Evolutionary conservation across 225 moss, liverwort and hornwort genomes (phyloP), one percentile per base, ranked within the genome.

Genomic region (Sphagnum contortum): DNA sequence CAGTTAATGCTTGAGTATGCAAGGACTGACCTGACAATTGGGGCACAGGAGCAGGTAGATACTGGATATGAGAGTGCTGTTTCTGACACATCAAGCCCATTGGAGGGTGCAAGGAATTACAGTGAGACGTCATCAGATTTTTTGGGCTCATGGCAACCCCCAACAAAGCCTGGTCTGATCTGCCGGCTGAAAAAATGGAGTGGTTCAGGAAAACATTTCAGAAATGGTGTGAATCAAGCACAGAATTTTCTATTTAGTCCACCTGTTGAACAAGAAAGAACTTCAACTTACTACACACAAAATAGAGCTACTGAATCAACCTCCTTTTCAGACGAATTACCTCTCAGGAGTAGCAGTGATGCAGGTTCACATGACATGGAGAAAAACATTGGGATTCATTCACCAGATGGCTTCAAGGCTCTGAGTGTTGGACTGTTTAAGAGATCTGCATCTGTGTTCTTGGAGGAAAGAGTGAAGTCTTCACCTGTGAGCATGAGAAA

Each of bases 1-100:
- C 67, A 72, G 76, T 73, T 87, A 7, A 87, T 87, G 87, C 62
- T 87, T 9, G 87, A 87, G 50, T 80, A 87, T 48, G 87, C 87
- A 1, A 83, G 83, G 53, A 77, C 86, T 4, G 86, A 85, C 48
- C 72, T 72, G 3, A 57, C 72, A 8, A 49, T 61, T 3, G 62
- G 71, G 49, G 50, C 67, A 45, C 64, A 12, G 45, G 75, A 74
- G 50, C 83, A 87, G 7, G 74, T 73, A 54, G 87, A 87, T 49
- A 73, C 67, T 63, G 87, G 83, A 3, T 83, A 83, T 57, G 83
- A 83, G 48, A 83, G 83, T 60, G 72, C 77, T 4, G 71, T 69
- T 13, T 83, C 87, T 5, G 80, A 87, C 51, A 69, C 81, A 59
- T 80, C 86, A 4, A 72, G 73, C 6, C 59, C 75, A 10, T 83